These are phyloP conservation scores for Nematodospora valgi DNA, from an alignment of 805 yeast genomes.

Conservation along the genomic window DNA sequence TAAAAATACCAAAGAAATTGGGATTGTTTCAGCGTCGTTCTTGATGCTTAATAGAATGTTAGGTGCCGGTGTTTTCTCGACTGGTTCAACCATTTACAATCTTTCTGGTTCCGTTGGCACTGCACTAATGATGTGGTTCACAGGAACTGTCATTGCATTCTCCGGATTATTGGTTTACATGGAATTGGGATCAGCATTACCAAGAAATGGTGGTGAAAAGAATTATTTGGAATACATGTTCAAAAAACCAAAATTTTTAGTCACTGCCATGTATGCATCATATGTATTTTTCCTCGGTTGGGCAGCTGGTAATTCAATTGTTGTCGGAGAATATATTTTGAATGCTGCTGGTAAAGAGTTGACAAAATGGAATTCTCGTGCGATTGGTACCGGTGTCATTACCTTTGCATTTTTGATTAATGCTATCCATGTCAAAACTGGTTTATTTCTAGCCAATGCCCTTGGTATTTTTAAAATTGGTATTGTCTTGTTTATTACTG, in stretches of 20 bases:
- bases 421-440: slow-evolving; percentile 57
- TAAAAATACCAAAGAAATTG: slow-evolving; percentile 43
- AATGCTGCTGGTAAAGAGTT: slow-evolving; percentile 68
- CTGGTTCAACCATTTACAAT: slow-evolving; percentile 59
- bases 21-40: slow-evolving; percentile 42
- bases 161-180: slow-evolving; percentile 60
- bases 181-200: slow-evolving; percentile 76
- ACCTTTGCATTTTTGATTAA: slow-evolving; percentile 67
- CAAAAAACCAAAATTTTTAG: slow-evolving; percentile 63
- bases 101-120: slow-evolving; percentile 70
- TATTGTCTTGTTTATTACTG: slow-evolving; percentile 64
- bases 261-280: slow-evolving; percentile 60
- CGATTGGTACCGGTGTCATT: slow-evolving; percentile 70
- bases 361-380: slow-evolving; percentile 75
- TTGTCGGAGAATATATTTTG: slow-evolving; percentile 73
- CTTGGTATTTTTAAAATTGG: slow-evolving; percentile 72
- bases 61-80: slow-evolving; percentile 72
- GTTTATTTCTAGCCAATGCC: slow-evolving; percentile 58
- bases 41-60: slow-evolving; percentile 65
- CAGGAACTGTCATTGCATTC: slow-evolving; percentile 66
- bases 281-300: slow-evolving; percentile 76
- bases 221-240: slow-evolving; percentile 73
- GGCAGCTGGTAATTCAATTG: slow-evolving; percentile 83
- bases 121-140: slow-evolving; percentile 68
- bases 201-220: slow-evolving; percentile 84